phyloP scores from a whole-genome alignment of 202 grass and related monocot genomes.

The Hordeum pubiflorum region DNA sequence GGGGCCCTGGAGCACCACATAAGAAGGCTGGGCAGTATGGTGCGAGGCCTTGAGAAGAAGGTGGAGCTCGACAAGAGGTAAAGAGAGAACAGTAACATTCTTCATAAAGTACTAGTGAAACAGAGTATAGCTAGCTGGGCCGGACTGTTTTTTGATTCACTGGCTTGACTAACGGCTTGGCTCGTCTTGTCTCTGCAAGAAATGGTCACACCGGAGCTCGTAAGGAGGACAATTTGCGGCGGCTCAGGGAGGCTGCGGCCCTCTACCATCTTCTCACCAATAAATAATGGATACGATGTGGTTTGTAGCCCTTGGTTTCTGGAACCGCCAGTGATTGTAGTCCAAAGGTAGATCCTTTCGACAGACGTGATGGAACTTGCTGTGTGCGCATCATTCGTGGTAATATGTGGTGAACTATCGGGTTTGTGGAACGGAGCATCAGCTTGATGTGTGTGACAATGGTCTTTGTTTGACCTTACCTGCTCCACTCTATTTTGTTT shows the following conservation, averaged over 20 bases:
- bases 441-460: background rate
- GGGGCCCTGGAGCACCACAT: slow-evolving; percentile 10
- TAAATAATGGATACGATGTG: background rate
- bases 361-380: background rate
- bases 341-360: background rate
- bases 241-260: slow-evolving; percentile 20
- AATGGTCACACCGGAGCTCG: slow-evolving; percentile 2
- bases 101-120: background rate
- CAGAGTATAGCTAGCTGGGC: background rate
- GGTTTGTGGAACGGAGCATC: background rate
- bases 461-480: background rate
- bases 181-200: slow-evolving; percentile 28
- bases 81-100: background rate
- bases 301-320: background rate
- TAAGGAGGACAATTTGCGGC: slow-evolving; percentile 28
- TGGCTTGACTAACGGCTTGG: background rate
- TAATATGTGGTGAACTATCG: background rate
- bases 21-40: slow-evolving; percentile 36
- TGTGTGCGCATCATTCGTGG: background rate
- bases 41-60: slow-evolving; percentile 46
- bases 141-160: background rate
- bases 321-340: background rate
- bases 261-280: slow-evolving; percentile 21
- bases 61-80: slow-evolving; percentile 55
- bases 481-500: background rate